Percentiles rank a stretch among this genome's conserved stretches.
phyloP scores from a whole-genome alignment of 192 early-diverging fungal genomes.

The Hyaloraphidium curvatum region DNA sequence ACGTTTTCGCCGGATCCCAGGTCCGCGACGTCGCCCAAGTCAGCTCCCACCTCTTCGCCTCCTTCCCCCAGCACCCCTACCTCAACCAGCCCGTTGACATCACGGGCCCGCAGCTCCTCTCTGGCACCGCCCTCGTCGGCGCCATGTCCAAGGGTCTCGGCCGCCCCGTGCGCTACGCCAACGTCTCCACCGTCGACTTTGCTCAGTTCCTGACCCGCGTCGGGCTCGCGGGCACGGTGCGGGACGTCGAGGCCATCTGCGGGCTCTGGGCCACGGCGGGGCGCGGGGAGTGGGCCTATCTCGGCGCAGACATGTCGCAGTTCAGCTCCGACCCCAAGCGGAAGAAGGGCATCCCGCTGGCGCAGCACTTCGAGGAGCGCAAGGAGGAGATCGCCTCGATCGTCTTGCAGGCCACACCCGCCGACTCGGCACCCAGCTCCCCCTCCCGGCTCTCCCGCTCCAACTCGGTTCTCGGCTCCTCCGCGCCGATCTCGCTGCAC shows the following conservation, averaged over 20 bases:
- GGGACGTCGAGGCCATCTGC: not conserved
- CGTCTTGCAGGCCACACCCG: too few species aligned
- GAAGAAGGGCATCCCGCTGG: too few species aligned
- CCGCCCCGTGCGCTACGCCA: conserved; percentile 3
- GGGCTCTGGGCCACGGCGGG: not conserved
- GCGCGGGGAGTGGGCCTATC: not conserved
- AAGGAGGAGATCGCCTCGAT: too few species aligned
- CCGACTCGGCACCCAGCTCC: too few species aligned
- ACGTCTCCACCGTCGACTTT: not conserved
- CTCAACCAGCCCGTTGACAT: not conserved
- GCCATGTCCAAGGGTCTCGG: not conserved
- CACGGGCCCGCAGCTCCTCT: not conserved
- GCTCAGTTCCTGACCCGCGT: not conserved
- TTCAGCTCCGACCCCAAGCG: too few species aligned
- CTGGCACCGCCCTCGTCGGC: not conserved
- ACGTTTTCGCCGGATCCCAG: not conserved
- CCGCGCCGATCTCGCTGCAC: too few species aligned
- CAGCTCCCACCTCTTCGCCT: not conserved
- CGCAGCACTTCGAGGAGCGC: too few species aligned
- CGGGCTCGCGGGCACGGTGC: not conserved
- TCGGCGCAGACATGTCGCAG: not conserved
- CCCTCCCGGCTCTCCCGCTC: too few species aligned
- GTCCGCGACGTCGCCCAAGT: not conserved
- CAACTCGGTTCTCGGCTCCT: too few species aligned
- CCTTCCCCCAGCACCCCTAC: not conserved